A percentile compares a stretch with the other conserved stretches of the same genome.
These are phyloP conservation scores for Fremontodendron californicum DNA, from an alignment of 345 rosid species.

Conservation along the genomic window DNA sequence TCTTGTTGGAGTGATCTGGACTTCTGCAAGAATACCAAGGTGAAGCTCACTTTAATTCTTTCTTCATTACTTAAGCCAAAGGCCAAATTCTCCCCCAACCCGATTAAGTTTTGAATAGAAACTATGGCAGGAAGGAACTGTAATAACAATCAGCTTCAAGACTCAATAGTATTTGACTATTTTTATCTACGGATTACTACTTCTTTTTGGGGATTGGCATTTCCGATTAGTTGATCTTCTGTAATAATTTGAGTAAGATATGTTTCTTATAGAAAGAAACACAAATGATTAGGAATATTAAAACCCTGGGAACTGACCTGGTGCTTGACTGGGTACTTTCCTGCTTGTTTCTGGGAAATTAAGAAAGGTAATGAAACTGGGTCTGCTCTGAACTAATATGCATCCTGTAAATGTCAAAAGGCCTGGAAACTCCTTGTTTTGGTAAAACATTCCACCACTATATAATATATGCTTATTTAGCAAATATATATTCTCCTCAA, in stretches of 20 bases:
- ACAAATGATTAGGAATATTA: neutral
- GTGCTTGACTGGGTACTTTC: neutral
- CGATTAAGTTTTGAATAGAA: neutral
- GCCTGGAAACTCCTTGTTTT: neutral
- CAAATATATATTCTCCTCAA: too few relatives aligned
- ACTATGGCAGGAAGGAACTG: too few relatives aligned
- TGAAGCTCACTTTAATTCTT: conserved; percentile 3
- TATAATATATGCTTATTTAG: too few relatives aligned
- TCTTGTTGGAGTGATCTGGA: conserved; percentile 96
- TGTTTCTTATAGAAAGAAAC: too few relatives aligned
- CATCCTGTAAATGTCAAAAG: neutral
- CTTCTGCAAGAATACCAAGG: conserved; percentile 93
- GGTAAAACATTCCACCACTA: neutral
- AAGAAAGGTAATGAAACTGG: neutral
- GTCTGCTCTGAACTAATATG: neutral
- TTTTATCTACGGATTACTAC: neutral
- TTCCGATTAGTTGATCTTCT: neutral
- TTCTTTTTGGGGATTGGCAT: neutral
- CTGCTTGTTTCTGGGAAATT: neutral
- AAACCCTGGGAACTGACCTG: neutral
- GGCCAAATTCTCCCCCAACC: neutral
- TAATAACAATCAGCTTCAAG: neutral
- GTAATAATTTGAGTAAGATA: neutral
- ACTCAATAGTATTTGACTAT: neutral
- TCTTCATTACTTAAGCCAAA: neutral